These are phyloP conservation scores for Boletus huronensis DNA, from an alignment of 768 basidiomycete genomes.

Conservation along the genomic window DNA sequence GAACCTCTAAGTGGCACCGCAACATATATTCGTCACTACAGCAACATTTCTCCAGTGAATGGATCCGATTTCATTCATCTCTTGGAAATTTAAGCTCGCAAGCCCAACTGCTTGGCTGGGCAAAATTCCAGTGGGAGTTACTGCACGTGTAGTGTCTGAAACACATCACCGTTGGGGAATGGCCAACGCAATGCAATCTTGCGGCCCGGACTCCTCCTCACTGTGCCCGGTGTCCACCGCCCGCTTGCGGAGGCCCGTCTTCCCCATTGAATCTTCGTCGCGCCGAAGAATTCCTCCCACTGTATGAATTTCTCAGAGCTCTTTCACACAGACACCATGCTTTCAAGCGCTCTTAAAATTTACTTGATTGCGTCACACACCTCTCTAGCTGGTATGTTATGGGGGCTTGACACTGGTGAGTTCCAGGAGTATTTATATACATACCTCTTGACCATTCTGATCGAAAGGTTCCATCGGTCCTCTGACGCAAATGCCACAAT, in stretches of 20 bases:
- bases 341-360: slow-evolving; percentile 14
- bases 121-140: not conserved
- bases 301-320: not conserved
- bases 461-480: slow-evolving; percentile 38
- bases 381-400: slow-evolving; percentile 29
- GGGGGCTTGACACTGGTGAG: slow-evolving; percentile 33
- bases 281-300: not conserved
- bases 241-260: not conserved
- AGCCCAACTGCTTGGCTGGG: not conserved
- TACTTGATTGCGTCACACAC: slow-evolving; percentile 26
- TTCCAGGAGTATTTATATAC: not conserved
- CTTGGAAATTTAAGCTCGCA: not conserved
- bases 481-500: slow-evolving; percentile 46
- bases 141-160: not conserved
- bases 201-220: not conserved
- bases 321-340: slow-evolving; percentile 7
- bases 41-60: not conserved
- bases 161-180: not conserved
- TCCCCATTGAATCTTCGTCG: not conserved
- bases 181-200: not conserved
- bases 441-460: not conserved
- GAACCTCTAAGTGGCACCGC: too few species aligned
- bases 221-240: not conserved
- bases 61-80: not conserved
- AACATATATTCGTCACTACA: not conserved